These are phyloP conservation scores for Pseudopyricularia cyperi DNA, from an alignment of 2,329 filamentous ascomycete species.

Conservation along the genomic window DNA sequence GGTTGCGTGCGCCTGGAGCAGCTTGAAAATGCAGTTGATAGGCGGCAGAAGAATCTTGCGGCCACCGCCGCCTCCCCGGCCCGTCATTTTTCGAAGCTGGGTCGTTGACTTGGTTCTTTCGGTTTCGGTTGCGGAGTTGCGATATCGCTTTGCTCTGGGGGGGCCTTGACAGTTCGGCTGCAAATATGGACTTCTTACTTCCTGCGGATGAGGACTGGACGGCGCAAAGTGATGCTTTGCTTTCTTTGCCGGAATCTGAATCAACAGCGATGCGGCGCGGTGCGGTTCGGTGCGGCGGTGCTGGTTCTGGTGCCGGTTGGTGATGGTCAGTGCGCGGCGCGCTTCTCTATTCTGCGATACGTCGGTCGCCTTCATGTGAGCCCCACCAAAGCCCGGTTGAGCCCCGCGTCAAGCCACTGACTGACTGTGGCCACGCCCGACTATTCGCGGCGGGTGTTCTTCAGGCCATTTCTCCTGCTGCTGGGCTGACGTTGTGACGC, in stretches of 20 bases:
- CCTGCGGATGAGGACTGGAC: too few species aligned
- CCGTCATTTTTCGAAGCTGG: constrained; percentile 32
- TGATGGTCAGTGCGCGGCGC: background rate
- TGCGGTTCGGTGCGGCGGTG: too few species aligned
- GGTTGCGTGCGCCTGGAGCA: constrained; percentile 67
- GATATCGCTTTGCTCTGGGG: too few species aligned
- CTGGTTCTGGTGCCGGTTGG: background rate
- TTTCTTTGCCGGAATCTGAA: too few species aligned
- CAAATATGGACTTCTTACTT: too few species aligned
- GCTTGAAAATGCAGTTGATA: constrained; percentile 86
- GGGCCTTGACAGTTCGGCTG: background rate
- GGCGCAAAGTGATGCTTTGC: too few species aligned
- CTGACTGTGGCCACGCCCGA: background rate
- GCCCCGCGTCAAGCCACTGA: background rate
- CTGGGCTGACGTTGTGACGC: background rate
- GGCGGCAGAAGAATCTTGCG: constrained; percentile 48
- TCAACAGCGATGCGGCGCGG: too few species aligned
- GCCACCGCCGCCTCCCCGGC: constrained; percentile 45
- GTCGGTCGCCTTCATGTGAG: background rate
- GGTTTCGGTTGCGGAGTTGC: background rate
- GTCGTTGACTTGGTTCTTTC: background rate
- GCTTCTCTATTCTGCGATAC: background rate
- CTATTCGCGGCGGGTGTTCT: background rate
- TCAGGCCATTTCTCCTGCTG: background rate
- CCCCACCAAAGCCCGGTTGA: background rate